Base-by-base conservation (phyloP, 2,329 filamentous ascomycete genomes). In the Colletotrichum acutatum region DNA sequence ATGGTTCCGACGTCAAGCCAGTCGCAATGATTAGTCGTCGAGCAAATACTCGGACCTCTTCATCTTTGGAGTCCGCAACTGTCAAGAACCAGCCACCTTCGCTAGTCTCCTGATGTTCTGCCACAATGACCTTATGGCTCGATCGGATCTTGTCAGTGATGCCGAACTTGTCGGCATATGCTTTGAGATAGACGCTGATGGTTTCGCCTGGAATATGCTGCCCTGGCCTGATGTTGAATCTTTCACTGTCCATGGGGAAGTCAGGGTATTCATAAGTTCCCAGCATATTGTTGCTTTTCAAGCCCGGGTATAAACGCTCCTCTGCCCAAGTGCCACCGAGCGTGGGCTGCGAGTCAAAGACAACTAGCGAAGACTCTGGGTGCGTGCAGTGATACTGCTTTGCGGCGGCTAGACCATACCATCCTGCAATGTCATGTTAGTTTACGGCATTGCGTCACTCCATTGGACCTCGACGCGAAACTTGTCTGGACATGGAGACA, bases 191-290 rank as follows among this genome's bases (percentile, higher is more conserved):
- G 16, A 81, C 74, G 72, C 87, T 82, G 32, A 89, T 78, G 3
- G 83, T 83, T 5, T 78, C 69, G 1, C 86, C 88, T 0, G 87
- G 83, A 7, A 89, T 86, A 73, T 88, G 84, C 74, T 88, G 76
- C 3, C 83, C 83, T 0, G 81, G 78, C 49, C 84, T 78, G 22
- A 89, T 80, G 0, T 83, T 83, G 76, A 88, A 91, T 0, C 82
- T 85, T n/a, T 86, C 86, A 7, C 82, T 80, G 71, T 87, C 84
- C 90, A 95, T 92, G 19, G 92, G 92, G 70, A 93, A 94, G 76
- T 94, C 93, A 0, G 90, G 90, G 77, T 89, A 95, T 79, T 95
- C 92, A 75, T 91, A 94, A 0, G 90, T 92, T 3, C 93, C 93
- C 11, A 91, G 79, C 78, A 94, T 87, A 77, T 95, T 95, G 80